These are phyloP conservation scores for Mucor ambiguus DNA, from an alignment of 371 early-diverging fungal species.

Conservation along the genomic window DNA sequence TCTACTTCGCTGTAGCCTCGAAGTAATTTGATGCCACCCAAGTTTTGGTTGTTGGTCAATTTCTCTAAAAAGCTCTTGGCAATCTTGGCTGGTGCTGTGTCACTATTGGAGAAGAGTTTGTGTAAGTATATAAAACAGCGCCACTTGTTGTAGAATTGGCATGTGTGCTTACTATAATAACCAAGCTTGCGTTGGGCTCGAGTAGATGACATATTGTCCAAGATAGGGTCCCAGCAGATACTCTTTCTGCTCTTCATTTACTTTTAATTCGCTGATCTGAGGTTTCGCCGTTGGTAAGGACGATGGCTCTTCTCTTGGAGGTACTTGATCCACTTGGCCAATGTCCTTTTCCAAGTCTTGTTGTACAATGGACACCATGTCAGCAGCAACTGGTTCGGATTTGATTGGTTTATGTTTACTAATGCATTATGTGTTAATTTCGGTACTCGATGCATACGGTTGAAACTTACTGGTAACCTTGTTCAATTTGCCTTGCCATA, in stretches of 20 bases:
- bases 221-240: conserved; percentile 72
- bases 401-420: conserved; percentile 40
- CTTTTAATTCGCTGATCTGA: conserved; percentile 24
- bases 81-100: conserved; percentile 59
- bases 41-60: conserved; percentile 59
- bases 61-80: conserved; percentile 71
- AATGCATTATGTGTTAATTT: background rate
- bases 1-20: conserved; percentile 80
- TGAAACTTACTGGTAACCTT: conserved; percentile 69
- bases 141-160: background rate
- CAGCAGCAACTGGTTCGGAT: background rate
- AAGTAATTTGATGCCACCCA: conserved; percentile 72
- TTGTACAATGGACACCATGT: background rate
- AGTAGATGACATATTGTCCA: conserved; percentile 74
- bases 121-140: background rate
- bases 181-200: conserved; percentile 65
- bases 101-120: conserved; percentile 15
- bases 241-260: conserved; percentile 64
- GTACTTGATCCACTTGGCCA: conserved; percentile 7
- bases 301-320: background rate
- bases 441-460: background rate
- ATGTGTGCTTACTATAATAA: conserved; percentile 52
- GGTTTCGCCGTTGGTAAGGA: background rate
- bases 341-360: conserved; percentile 11
- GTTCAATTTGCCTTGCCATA: conserved; percentile 78